Evolutionary conservation across 106 monocot genomes (phyloP).

Genomic region (Apostasia shenzhenica): DNA sequence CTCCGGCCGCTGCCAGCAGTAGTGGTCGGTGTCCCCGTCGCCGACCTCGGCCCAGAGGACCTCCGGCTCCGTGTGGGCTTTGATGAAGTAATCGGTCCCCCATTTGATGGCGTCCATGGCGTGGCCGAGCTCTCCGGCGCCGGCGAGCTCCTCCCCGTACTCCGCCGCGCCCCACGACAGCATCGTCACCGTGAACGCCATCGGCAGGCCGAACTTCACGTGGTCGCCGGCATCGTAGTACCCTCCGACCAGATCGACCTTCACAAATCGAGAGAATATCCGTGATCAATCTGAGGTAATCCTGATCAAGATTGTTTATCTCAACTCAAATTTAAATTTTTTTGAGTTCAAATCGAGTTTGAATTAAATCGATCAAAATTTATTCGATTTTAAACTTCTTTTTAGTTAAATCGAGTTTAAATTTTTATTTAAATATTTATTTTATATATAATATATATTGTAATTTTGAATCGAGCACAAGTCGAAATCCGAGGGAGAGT

Average conservation of each 20-base stretch:
- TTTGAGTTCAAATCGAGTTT: no score
- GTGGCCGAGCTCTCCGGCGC: slow-evolving; percentile 22
- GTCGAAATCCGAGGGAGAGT: no score
- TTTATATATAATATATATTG: no score
- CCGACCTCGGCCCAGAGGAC: slow-evolving; percentile 57
- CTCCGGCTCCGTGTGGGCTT: slow-evolving; percentile 39
- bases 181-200: slow-evolving; percentile 59
- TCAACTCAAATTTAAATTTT: no score
- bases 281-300: no score
- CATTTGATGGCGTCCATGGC: slow-evolving; percentile 25
- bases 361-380: no score
- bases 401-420: not conserved
- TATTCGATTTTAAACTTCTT: not conserved
- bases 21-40: slow-evolving; percentile 30
- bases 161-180: slow-evolving; percentile 48
- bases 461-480: no score
- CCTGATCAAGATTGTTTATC: no score
- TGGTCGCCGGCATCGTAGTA: slow-evolving; percentile 61
- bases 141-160: slow-evolving; percentile 36
- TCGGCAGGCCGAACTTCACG: slow-evolving; percentile 26
- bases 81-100: slow-evolving; percentile 57
- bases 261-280: not conserved
- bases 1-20: slow-evolving; percentile 28
- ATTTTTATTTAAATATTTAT: no score
- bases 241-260: slow-evolving; percentile 68